Evolutionary conservation across 1,284 basidiomycete species (phyloP).

Genomic region (Trametes versicolor): DNA sequence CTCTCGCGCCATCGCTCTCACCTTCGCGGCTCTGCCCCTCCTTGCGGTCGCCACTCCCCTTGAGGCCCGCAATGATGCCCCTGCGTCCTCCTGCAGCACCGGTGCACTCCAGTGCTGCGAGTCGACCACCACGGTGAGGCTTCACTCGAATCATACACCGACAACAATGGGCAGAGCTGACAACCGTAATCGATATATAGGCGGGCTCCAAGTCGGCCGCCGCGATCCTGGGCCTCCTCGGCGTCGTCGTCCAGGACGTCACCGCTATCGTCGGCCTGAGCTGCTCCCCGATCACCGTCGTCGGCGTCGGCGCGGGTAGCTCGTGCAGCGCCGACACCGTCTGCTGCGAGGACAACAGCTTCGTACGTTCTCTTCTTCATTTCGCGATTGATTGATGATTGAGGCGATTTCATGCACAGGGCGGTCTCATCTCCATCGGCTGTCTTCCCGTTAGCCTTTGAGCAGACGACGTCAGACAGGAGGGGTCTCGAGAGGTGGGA

Average conservation of each 20-base stretch:
- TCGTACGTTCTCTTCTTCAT: slow-evolving; percentile 9
- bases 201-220: slow-evolving; percentile 19
- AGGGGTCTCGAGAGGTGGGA: neutral
- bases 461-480: neutral
- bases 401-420: neutral
- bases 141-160: too few relatives aligned
- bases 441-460: slow-evolving; percentile 13
- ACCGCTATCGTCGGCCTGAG: slow-evolving; percentile 40
- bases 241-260: slow-evolving; percentile 37
- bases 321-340: slow-evolving; percentile 31
- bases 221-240: slow-evolving; percentile 34
- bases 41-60: slow-evolving; percentile 37
- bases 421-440: slow-evolving; percentile 18
- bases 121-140: slow-evolving; percentile 16
- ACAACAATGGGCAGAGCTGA: neutral
- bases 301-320: slow-evolving; percentile 38
- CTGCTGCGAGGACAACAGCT: slow-evolving; percentile 37
- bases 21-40: slow-evolving; percentile 28
- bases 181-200: slow-evolving; percentile 15
- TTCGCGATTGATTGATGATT: neutral
- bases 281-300: slow-evolving; percentile 42
- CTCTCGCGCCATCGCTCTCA: slow-evolving; percentile 21
- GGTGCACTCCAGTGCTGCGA: slow-evolving; percentile 43
- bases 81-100: slow-evolving; percentile 34
- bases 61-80: slow-evolving; percentile 13